Evolutionary conservation across 805 yeast species (phyloP).

Genomic region (Ogataea polymorpha): DNA sequence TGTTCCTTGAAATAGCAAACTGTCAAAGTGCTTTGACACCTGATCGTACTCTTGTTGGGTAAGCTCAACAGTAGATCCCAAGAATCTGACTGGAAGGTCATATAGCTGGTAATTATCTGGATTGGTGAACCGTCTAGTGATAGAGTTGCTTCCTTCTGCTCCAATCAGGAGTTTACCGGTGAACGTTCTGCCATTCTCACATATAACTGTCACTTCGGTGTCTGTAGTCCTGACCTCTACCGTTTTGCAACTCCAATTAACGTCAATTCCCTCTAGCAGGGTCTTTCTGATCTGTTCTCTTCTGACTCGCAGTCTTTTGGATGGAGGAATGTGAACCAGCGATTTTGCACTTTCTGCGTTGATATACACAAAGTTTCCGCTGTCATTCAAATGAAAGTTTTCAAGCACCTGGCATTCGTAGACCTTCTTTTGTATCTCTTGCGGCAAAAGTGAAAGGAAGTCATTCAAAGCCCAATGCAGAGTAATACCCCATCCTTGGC

Average conservation of each 20-base stretch:
- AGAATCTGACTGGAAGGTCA: constrained; percentile 28
- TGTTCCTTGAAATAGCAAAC: constrained; percentile 32
- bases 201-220: constrained; percentile 14
- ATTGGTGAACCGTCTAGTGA: constrained; percentile 22
- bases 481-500: constrained; percentile 35
- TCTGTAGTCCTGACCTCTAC: constrained; percentile 8
- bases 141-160: constrained; percentile 30
- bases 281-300: constrained; percentile 30
- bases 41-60: constrained; percentile 20
- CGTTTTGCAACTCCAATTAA: constrained; percentile 29
- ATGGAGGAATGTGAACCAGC: constrained; percentile 31
- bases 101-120: constrained; percentile 21
- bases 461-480: constrained; percentile 31
- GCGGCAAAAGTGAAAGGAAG: constrained; percentile 25
- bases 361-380: constrained; percentile 30
- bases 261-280: constrained; percentile 26
- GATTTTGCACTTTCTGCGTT: constrained; percentile 30
- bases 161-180: constrained; percentile 22
- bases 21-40: constrained; percentile 25
- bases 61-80: constrained; percentile 29
- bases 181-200: constrained; percentile 23
- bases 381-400: constrained; percentile 27
- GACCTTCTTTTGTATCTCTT: constrained; percentile 19
- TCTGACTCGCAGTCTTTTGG: constrained; percentile 30
- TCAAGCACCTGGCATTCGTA: constrained; percentile 29